Evolutionary conservation across 805 yeast species (phyloP), one percentile per base, ranked within the genome.

Genomic region (Cyberlindnera nakhonratchasimensis): DNA sequence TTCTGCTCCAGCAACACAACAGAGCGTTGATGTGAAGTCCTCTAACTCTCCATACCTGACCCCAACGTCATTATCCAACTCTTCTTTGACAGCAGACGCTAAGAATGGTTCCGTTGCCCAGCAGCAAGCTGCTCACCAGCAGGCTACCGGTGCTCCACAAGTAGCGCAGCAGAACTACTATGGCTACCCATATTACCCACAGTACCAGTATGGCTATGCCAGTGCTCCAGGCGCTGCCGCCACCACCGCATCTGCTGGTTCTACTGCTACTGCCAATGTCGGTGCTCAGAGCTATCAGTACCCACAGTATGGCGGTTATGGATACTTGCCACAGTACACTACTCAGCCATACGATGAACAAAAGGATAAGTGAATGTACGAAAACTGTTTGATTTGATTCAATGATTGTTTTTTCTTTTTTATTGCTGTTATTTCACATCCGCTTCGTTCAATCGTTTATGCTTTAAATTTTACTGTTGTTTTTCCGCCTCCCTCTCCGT

Each of bases 311-410:
- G 47, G 46, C 20, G 47, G 48, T 10, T 53, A 54, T 31, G 58
- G 60, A 5, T 54, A 54, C 43, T 37, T 49, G 42, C 58, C 52
- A 23, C 58, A 54, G 40, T 55, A 53, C 40, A 50, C 52, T 40
- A 45, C 42, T 22, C 50, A 50, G 24, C 55, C 52, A 23, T 55
- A 48, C 34, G 59, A 55, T 13, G 59, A 55, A 20, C 51, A 42
- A 32, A 52, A 54, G 45, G 59, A 55, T 29, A 50, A 52, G 37
- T 47, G 38, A 48, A 10, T 20, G 24, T 13, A 19, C 19, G 14
- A 20, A 9, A 12, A 18, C 16, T 16, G 14, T 21, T 25, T 33
- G 20, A 20, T 8, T 30, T 20, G 24, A 12, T 18, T 23, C 16
- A 21, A 14, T 29, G 13, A 21, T 24, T n/a, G 18, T 33, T 20